Evolutionary conservation across 2,329 filamentous ascomycete species (phyloP).

Genomic region (Onygena corvina): DNA sequence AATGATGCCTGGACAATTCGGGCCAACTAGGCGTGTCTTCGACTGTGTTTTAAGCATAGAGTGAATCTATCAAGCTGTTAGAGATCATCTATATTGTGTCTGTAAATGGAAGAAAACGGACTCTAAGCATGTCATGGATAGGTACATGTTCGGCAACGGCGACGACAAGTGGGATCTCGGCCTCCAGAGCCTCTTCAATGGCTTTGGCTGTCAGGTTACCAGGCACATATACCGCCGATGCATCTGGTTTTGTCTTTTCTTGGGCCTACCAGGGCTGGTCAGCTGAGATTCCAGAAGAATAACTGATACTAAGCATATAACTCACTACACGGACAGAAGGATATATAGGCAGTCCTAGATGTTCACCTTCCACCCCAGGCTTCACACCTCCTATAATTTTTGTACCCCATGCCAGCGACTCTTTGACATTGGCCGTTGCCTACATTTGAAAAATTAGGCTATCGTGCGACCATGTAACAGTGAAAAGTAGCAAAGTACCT

Average conservation of each 20-base stretch:
- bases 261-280: constrained; percentile 45
- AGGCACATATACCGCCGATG: constrained; percentile 67
- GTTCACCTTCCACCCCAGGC: constrained; percentile 56
- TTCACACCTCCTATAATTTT: constrained; percentile 69
- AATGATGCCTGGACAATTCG: constrained; percentile 73
- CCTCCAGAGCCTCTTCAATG: constrained; percentile 69
- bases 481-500: constrained; percentile 6
- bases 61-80: constrained; percentile 41
- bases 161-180: constrained; percentile 64
- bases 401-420: constrained; percentile 66
- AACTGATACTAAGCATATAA: background rate
- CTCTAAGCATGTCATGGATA: constrained; percentile 62
- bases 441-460: constrained; percentile 20
- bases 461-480: background rate
- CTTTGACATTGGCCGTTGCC: constrained; percentile 63
- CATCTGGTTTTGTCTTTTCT: constrained; percentile 59
- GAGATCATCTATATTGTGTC: background rate
- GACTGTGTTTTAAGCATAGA: constrained; percentile 60
- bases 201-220: constrained; percentile 60
- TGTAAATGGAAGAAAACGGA: constrained; percentile 22
- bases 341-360: constrained; percentile 60
- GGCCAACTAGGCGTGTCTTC: constrained; percentile 60
- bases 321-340: constrained; percentile 51
- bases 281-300: background rate
- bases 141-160: constrained; percentile 72